phyloP scores from a whole-genome alignment of 441 rosid species.

The Manihot esculenta region DNA sequence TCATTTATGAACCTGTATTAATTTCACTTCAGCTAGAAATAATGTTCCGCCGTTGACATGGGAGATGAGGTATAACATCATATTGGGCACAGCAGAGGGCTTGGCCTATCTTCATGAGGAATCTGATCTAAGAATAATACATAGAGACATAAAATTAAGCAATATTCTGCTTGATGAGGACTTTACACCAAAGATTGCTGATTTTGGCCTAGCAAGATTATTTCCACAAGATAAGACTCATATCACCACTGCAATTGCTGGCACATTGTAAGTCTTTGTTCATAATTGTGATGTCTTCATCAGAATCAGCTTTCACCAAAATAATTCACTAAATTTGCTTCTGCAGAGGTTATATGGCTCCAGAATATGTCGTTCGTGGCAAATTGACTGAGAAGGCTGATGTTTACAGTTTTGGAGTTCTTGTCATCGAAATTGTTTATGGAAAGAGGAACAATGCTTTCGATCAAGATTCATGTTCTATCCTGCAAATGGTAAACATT shows the following conservation, averaged over 20 bases:
- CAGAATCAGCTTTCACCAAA: background rate
- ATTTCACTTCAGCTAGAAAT: conserved; percentile 38
- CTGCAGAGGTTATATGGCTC: conserved; percentile 90
- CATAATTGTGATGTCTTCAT: background rate
- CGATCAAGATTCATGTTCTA: conserved; percentile 37
- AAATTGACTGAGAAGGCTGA: conserved; percentile 82
- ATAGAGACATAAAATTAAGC: conserved; percentile 80
- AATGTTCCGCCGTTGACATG: conserved; percentile 46
- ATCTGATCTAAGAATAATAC: conserved; percentile 69
- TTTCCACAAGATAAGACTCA: conserved; percentile 74
- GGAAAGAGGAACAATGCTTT: conserved; percentile 56
- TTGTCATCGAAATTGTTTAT: conserved; percentile 58
- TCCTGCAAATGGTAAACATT: conserved; percentile 56
- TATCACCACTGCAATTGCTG: conserved; percentile 75
- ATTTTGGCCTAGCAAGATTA: conserved; percentile 82
- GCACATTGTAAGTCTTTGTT: conserved; percentile 60
- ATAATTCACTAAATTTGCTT: conserved; percentile 7
- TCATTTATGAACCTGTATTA: conserved; percentile 6
- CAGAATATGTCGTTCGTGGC: conserved; percentile 75
- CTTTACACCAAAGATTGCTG: conserved; percentile 71
- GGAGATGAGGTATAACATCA: conserved; percentile 54
- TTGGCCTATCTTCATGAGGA: conserved; percentile 78
- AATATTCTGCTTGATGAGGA: conserved; percentile 68
- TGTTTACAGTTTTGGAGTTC: conserved; percentile 79
- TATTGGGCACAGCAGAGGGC: conserved; percentile 78